phyloP scores from a whole-genome alignment of 1,284 basidiomycete species.

The Leccinum fallax region DNA sequence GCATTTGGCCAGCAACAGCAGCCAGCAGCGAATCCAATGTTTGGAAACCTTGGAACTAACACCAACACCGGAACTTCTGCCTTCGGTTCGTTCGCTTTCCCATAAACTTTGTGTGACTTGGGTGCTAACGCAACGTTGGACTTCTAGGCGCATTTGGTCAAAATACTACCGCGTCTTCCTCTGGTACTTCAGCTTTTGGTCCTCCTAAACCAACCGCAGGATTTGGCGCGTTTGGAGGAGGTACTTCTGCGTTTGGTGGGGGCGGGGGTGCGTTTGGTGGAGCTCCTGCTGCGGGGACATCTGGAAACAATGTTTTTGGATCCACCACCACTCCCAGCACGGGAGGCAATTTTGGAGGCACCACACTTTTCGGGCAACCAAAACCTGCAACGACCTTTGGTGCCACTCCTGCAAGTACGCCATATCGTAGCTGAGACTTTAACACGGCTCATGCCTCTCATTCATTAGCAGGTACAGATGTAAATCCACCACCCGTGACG shows the following conservation, averaged over 20 bases:
- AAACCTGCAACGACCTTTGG: constrained; percentile 56
- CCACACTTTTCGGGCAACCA: constrained; percentile 47
- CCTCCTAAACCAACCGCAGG: constrained; percentile 66
- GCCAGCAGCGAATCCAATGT: constrained; percentile 78
- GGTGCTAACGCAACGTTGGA: constrained; percentile 16
- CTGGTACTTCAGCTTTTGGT: constrained; percentile 55
- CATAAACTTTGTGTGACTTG: constrained; percentile 12
- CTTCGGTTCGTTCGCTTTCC: constrained; percentile 56
- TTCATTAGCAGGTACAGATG: constrained; percentile 35
- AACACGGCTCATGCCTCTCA: constrained; percentile 16
- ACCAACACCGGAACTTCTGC: constrained; percentile 44
- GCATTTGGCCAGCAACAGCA: constrained; percentile 55
- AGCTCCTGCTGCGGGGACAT: constrained; percentile 25
- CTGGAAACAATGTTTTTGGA: constrained; percentile 50
- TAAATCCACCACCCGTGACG: constrained; percentile 50
- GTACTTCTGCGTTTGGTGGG: constrained; percentile 43
- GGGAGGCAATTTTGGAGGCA: constrained; percentile 42
- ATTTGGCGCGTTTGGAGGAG: constrained; percentile 66
- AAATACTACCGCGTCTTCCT: constrained; percentile 40
- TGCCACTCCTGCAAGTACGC: constrained; percentile 40
- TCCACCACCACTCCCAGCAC: constrained; percentile 36
- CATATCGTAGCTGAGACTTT: not conserved
- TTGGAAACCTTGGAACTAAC: constrained; percentile 56
- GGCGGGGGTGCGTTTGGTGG: constrained; percentile 37
- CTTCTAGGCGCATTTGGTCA: constrained; percentile 60